Evolutionary conservation across 169 alveolate species (phyloP), one percentile per base, ranked within the genome.

Genomic region (Plasmodium relictum): DNA sequence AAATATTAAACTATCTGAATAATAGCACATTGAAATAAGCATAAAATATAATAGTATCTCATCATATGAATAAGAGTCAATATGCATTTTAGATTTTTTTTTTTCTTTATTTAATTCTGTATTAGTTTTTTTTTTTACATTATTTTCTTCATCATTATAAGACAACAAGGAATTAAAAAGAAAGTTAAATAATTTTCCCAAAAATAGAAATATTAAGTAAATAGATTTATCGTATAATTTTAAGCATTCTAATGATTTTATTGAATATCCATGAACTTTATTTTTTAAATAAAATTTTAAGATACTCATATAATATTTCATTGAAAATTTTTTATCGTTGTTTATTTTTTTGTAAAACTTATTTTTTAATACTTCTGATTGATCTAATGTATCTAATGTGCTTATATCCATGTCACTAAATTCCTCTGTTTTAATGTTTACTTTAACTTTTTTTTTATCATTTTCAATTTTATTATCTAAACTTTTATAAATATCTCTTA

Each of bases 191-290:
- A 59, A 14, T 20, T 83, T 83, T 18, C 91, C 91, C 52, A 83
- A 69, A 83, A 83, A 83, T 83, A 83, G 54, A 56, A 68, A 83
- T 44, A 83, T 50, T 48, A 68, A 68, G 44, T 83, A 66, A 68
- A 83, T 68, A 9, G 83, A 61, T 58, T 83, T 83, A 18, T 83
- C 91, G 6, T 68, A 65, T 20, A 66, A 44, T 61, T 83, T 83
- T 59, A 31, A 41, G 24, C 61, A 52, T 9, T 83, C 91, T 18
- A 26, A 41, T 20, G 61, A 68, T 62, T 68, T 68, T 0, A 83
- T 56, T 9, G 45, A 42, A 83, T 83, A 83, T 9, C 24, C 76
- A 68, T 83, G 54, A 7, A 59, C 85, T 44, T 62, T 83, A 54
- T 68, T 68, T 65, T 56, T 71, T 83, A 83, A 54, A 45, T 68